phyloP scores from a whole-genome alignment of 2,329 filamentous ascomycete species.

The Paraphaeosphaeria sporulosa region DNA sequence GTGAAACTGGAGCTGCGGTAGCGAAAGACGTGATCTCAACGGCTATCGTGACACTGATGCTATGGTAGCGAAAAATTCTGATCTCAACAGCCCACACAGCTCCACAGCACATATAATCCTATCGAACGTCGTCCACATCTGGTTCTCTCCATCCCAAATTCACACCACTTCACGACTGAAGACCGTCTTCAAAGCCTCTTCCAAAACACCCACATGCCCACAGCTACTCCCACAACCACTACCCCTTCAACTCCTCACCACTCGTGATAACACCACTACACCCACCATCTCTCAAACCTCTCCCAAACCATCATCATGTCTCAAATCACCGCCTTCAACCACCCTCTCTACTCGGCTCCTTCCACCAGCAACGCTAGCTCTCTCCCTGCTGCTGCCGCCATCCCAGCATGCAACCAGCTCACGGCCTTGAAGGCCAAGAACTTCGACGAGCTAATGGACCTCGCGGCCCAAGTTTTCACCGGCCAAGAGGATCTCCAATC shows the following conservation, averaged over 20 bases:
- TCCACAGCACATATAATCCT: not conserved
- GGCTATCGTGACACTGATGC: not conserved
- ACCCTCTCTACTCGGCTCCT: not conserved
- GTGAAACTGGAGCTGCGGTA: not conserved
- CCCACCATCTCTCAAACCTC: not conserved
- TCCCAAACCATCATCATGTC: conserved; percentile 5
- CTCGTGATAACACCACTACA: not conserved
- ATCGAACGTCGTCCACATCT: not conserved
- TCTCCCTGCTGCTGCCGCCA: not conserved
- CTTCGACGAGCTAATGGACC: not conserved
- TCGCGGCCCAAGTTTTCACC: not conserved
- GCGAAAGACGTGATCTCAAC: not conserved
- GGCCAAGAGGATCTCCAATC: not conserved
- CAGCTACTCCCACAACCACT: not conserved
- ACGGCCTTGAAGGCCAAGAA: not conserved
- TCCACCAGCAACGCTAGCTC: not conserved
- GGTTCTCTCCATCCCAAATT: not conserved
- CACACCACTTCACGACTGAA: not conserved
- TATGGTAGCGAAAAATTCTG: not conserved
- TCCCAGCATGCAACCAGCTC: not conserved
- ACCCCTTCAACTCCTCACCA: not conserved
- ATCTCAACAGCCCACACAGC: not conserved
- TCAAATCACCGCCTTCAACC: not conserved
- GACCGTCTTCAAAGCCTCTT: not conserved
- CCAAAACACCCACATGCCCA: not conserved